Conservation (phyloP, 768 basidiomycete genomes). For the Tulasnella sp. region DNA sequence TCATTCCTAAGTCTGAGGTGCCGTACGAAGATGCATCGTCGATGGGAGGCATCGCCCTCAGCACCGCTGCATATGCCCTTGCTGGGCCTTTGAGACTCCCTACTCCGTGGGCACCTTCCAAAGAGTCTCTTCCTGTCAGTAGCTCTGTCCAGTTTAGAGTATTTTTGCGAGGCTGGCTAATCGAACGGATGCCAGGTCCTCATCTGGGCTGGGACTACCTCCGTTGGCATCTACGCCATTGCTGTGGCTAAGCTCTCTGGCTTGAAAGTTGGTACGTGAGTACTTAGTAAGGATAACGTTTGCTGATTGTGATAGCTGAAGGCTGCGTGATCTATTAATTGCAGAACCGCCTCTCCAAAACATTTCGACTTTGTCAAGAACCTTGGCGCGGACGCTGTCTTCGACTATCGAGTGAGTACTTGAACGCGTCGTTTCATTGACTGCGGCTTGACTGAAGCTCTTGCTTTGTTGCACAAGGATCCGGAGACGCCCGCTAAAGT, state of each 20-base stretch:
- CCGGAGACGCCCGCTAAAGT: not conserved
- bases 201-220: slow-evolving; percentile 16
- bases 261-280: slow-evolving; percentile 31
- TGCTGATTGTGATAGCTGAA: not conserved
- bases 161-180: no score
- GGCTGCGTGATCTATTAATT: not conserved
- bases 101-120: slow-evolving; percentile 6
- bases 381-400: slow-evolving; percentile 34
- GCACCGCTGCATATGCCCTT: slow-evolving; percentile 18
- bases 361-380: slow-evolving; percentile 29
- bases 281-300: not conserved
- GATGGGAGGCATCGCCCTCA: slow-evolving; percentile 18
- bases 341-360: slow-evolving; percentile 29
- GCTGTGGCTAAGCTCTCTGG: slow-evolving; percentile 34
- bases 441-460: not conserved
- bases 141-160: not conserved
- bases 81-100: slow-evolving; percentile 15
- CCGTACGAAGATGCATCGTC: slow-evolving; percentile 19
- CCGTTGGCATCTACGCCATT: slow-evolving; percentile 28
- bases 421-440: not conserved
- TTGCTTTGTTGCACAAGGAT: not conserved
- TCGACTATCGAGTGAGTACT: slow-evolving; percentile 25
- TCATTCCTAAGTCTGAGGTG: slow-evolving; percentile 13
- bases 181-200: slow-evolving; percentile 3
- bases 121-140: slow-evolving; percentile 9